Base-by-base conservation (phyloP, 768 basidiomycete genomes). In the Hebeloma cylindrosporum region DNA sequence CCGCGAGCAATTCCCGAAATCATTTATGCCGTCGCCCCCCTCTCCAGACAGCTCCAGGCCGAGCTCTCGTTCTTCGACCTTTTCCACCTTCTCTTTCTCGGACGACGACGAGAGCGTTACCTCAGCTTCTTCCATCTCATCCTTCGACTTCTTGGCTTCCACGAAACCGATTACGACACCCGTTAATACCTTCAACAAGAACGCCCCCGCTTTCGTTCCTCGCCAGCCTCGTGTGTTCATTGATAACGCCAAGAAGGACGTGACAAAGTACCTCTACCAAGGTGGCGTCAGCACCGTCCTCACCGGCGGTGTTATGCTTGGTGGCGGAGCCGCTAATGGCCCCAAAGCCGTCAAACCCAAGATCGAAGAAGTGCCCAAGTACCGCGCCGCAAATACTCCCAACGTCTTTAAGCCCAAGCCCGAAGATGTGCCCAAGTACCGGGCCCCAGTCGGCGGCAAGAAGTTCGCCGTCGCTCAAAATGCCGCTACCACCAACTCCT, bases 291-390 rank as follows among this genome's bases (percentile, higher is more conserved):
- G 71, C 58, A 70, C 63, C 48, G 68, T 70, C 25, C 64, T 72
- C 36, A 68, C 66, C 9, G 72, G 72, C 16, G 72, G 72, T 28
- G 71, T 74, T 13, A 74, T 72, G 72, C 69, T 74, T 27, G 72
- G 59, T 20, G 47, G 50, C 26, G 21, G 43, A n/a, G 45, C 38
- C 25, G 13, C 22, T n/a, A 11, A 21, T 8, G 41, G 46, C 25
- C 26, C 44, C 13, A 27, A 42, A 4, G 22, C 53, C 21, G 16
- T 44, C 20, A 52, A 41, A 18, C 14, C 39, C 13, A 40, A 35
- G n/a, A 20, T 40, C 4, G n/a, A 34, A 6, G 29, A 25, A n/a
- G 43, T 34, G 11, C 45, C 50, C 46, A 60, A 54, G 40, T 48
- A 55, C 30, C 47, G 54, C 4, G 41, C 38, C 25, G 13, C 22